Conservation (phyloP, 1,284 basidiomycete species). For the Athelia psychrophila region DNA sequence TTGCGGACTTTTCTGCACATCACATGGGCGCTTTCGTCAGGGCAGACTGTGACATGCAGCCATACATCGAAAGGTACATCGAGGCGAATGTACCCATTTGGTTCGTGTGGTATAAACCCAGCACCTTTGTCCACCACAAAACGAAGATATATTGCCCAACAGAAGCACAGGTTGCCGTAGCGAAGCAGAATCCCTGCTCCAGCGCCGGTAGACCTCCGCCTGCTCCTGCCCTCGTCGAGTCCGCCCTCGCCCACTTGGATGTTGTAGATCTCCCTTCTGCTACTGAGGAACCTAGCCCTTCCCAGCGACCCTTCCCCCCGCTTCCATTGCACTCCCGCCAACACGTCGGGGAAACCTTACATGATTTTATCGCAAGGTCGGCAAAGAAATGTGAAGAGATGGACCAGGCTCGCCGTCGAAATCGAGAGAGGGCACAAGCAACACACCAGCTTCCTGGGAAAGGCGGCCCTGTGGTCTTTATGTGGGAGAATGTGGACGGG, state of each 20-base stretch:
- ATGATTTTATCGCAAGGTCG: not conserved
- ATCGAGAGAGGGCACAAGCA: not conserved
- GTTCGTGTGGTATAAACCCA: not conserved
- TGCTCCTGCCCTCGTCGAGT: not conserved
- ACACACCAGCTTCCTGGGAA: not conserved
- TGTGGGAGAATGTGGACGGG: not conserved
- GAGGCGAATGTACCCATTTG: not conserved
- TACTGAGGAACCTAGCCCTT: not conserved
- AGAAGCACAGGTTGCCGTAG: not conserved
- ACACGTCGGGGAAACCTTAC: not conserved
- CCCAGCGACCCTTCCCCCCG: no score
- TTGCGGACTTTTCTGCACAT: not conserved
- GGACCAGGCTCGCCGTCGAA: not conserved
- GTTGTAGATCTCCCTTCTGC: not conserved
- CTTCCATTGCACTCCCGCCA: not conserved
- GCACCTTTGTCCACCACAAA: not conserved
- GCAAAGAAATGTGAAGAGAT: not conserved
- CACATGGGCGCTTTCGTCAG: not conserved
- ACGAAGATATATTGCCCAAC: not conserved
- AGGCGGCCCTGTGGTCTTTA: not conserved
- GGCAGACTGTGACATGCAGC: not conserved
- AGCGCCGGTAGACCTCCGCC: no score
- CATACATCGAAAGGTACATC: not conserved
- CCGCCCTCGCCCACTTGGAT: not conserved
- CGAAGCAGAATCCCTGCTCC: no score